These are phyloP conservation scores for Ilex aquifolium DNA, from an alignment of 257 asterid species.

Conservation along the genomic window DNA sequence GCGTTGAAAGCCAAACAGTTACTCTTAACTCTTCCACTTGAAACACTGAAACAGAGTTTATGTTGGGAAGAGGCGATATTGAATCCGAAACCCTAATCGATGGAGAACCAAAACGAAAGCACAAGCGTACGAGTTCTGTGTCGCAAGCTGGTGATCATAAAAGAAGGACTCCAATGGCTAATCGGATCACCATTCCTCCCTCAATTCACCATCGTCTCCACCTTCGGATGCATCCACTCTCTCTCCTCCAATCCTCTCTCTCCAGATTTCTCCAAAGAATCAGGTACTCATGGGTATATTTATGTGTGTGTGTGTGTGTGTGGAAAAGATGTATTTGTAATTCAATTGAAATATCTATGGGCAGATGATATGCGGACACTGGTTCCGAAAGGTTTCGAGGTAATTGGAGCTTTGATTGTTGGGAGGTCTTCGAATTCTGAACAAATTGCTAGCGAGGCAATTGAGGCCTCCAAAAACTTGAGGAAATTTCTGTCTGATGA, in stretches of 20 bases:
- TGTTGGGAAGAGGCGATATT: too few relatives aligned
- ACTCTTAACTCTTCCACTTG: too few relatives aligned
- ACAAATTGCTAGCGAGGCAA: conserved; percentile 43
- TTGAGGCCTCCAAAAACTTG: conserved; percentile 42
- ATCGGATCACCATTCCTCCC: conserved; percentile 64
- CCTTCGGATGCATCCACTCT: conserved; percentile 66
- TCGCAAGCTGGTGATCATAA: conserved; percentile 40
- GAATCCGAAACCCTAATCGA: too few relatives aligned
- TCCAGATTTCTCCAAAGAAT: conserved; percentile 51
- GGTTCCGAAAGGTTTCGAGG: conserved; percentile 76
- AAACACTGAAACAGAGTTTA: too few relatives aligned
- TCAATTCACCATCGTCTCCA: conserved; percentile 51
- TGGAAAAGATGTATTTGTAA: too few relatives aligned
- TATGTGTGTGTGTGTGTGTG: neutral
- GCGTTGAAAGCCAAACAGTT: too few relatives aligned
- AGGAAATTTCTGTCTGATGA: conserved; percentile 39
- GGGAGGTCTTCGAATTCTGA: conserved; percentile 27
- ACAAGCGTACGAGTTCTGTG: conserved; percentile 36
- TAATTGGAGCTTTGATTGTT: conserved; percentile 65
- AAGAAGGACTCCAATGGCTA: conserved; percentile 71
- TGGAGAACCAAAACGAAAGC: neutral
- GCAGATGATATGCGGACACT: conserved; percentile 72
- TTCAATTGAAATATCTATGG: neutral
- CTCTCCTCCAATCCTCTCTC: conserved; percentile 43
- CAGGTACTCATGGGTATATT: conserved; percentile 35